A percentile compares a stretch with the other conserved stretches of the same genome.
phyloP scores from a whole-genome alignment of 371 early-diverging fungal genomes.

The Zychaea mexicana region DNA sequence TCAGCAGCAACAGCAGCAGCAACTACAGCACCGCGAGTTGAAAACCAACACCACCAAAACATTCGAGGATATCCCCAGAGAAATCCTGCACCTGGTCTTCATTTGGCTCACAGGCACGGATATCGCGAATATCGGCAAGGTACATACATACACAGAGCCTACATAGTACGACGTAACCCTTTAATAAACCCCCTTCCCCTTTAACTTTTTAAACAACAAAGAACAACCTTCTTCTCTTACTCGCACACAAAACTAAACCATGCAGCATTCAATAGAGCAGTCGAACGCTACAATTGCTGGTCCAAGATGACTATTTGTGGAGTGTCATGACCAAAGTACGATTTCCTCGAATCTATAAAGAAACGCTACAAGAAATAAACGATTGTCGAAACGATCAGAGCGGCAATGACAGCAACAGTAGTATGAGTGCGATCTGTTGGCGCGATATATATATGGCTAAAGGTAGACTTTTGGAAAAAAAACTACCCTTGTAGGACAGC shows the following conservation, averaged over 20 bases:
- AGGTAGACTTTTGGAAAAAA: neutral
- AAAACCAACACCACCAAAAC: neutral
- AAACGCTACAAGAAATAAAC: neutral
- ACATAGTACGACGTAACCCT: neutral
- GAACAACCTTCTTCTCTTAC: neutral
- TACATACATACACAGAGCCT: neutral
- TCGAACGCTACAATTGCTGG: neutral
- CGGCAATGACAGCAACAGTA: no score
- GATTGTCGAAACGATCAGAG: neutral
- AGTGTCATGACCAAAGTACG: constrained; percentile 1
- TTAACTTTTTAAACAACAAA: neutral
- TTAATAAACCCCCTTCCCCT: neutral
- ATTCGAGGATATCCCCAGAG: constrained; percentile 1
- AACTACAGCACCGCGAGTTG: no score
- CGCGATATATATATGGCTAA: constrained; percentile 15
- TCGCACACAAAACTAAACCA: neutral
- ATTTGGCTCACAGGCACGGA: constrained; percentile 8
- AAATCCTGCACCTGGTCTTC: constrained; percentile 4
- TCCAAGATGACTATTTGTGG: constrained; percentile 12
- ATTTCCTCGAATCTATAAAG: constrained; percentile 2
- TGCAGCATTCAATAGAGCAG: neutral
- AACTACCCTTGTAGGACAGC: neutral
- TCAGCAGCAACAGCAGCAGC: no score
- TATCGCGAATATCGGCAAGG: constrained; percentile 5
- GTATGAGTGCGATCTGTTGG: constrained; percentile 3